Conservation (phyloP, 768 basidiomycete genomes). For the Fistulinella prunicolor region DNA sequence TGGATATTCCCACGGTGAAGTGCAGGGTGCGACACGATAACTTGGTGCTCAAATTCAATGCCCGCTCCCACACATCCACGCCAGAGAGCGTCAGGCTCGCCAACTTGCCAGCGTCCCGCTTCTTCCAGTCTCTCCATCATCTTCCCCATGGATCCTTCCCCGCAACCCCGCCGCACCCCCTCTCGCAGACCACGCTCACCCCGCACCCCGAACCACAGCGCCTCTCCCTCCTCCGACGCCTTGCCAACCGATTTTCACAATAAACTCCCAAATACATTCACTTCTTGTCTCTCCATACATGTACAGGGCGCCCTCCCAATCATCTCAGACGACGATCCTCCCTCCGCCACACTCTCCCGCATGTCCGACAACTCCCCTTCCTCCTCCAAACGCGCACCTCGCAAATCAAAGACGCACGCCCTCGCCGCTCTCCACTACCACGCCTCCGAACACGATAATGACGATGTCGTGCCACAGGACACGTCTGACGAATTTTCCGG, state of each 20-base stretch:
- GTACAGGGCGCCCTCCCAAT: slow-evolving; percentile 74
- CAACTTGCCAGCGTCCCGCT: slow-evolving; percentile 6
- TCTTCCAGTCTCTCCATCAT: slow-evolving; percentile 38
- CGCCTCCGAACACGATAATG: slow-evolving; percentile 51
- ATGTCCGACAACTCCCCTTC: slow-evolving; percentile 36
- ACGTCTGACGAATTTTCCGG: slow-evolving; percentile 45
- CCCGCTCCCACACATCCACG: slow-evolving; percentile 40
- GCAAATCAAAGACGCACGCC: slow-evolving; percentile 89
- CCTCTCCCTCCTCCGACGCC: slow-evolving; percentile 41
- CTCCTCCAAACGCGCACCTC: slow-evolving; percentile 68
- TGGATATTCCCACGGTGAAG: slow-evolving; percentile 31
- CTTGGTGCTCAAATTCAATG: slow-evolving; percentile 40
- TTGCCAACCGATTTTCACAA: slow-evolving; percentile 50
- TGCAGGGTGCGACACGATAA: slow-evolving; percentile 36
- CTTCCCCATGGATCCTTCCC: slow-evolving; percentile 34
- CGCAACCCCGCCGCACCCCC: slow-evolving; percentile 55
- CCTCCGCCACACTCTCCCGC: slow-evolving; percentile 32
- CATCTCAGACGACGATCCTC: slow-evolving; percentile 44
- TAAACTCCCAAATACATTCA: slow-evolving; percentile 48
- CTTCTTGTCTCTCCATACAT: slow-evolving; percentile 69
- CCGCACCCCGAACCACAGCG: slow-evolving; percentile 47
- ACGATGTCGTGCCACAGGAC: slow-evolving; percentile 43
- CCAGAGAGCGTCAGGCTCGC: slow-evolving; percentile 17
- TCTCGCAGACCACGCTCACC: slow-evolving; percentile 65
- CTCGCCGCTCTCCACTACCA: slow-evolving; percentile 74